These are phyloP conservation scores for Rhynchosporium graminicola DNA, from an alignment of 2,329 filamentous ascomycete species.

Conservation along the genomic window DNA sequence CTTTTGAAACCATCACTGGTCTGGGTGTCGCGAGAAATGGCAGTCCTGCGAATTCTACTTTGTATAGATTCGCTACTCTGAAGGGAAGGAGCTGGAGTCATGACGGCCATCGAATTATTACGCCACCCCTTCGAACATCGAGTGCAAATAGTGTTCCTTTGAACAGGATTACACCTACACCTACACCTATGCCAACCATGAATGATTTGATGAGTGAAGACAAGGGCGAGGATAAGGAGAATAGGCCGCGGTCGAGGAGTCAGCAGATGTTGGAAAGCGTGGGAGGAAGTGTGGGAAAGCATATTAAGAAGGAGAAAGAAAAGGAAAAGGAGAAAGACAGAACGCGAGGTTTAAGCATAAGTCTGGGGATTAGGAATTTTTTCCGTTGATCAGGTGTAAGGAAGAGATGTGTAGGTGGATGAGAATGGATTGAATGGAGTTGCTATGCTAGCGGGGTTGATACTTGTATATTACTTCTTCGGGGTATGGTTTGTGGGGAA, in stretches of 20 bases:
- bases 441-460: no score
- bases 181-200: conserved; percentile 20
- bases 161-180: conserved; percentile 7
- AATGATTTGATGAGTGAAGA: conserved; percentile 28
- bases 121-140: conserved; percentile 34
- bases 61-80: conserved; percentile 33
- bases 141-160: conserved; percentile 34
- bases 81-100: conserved; percentile 35
- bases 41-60: conserved; percentile 27
- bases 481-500: background rate
- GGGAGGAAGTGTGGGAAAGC: conserved; percentile 8
- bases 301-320: conserved; percentile 28
- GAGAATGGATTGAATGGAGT: background rate
- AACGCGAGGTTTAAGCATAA: conserved; percentile 9
- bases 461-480: conserved; percentile 1
- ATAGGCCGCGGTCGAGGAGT: conserved; percentile 21
- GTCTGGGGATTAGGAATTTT: conserved; percentile 35
- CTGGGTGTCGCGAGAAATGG: conserved; percentile 20
- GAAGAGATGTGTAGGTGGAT: background rate
- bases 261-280: conserved; percentile 14
- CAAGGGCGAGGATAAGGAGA: conserved; percentile 36
- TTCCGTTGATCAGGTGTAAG: conserved; percentile 32
- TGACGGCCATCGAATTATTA: conserved; percentile 35
- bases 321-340: conserved; percentile 26
- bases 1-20: conserved; percentile 27